A percentile compares a stretch with the other conserved stretches of the same genome.
phyloP scores from a whole-genome alignment of 129 eudicot genomes.

The Lactuca saligna region DNA sequence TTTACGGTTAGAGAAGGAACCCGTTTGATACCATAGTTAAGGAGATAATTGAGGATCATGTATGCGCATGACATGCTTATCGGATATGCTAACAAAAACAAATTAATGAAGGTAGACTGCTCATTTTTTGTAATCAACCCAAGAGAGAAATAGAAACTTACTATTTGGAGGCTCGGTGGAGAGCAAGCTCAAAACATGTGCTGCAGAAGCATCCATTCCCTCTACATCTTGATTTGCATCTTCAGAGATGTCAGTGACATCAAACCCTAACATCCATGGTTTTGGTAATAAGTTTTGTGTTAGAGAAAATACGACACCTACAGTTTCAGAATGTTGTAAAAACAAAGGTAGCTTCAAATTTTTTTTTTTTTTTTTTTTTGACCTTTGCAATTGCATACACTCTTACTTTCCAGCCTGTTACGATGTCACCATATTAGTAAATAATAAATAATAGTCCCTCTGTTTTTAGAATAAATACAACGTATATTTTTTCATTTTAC shows the following conservation, averaged over 20 bases:
- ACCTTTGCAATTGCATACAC: constrained; percentile 19
- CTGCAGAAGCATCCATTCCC: constrained; percentile 75
- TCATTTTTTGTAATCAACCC: too few relatives aligned
- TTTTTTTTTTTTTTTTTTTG: too few relatives aligned
- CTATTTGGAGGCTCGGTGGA: constrained; percentile 58
- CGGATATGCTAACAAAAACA: not conserved
- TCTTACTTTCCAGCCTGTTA: constrained; percentile 3
- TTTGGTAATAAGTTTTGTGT: not conserved
- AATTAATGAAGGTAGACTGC: not conserved
- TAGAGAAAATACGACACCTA: constrained; percentile 6
- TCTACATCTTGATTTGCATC: constrained; percentile 60
- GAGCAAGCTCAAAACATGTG: constrained; percentile 60
- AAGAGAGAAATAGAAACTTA: constrained; percentile 32
- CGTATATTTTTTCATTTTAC: not conserved
- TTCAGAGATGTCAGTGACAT: constrained; percentile 60
- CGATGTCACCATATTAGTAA: constrained; percentile 3
- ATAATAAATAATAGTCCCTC: constrained; percentile 6
- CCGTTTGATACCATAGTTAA: too few relatives aligned
- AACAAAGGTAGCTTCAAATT: not conserved
- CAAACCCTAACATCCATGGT: constrained; percentile 54
- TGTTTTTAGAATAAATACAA: constrained; percentile 14
- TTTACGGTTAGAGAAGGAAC: too few relatives aligned
- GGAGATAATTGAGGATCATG: too few relatives aligned
- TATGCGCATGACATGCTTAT: too few relatives aligned
- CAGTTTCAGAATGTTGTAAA: constrained; percentile 22